A percentile compares a stretch with the other conserved stretches of the same genome.
Evolutionary conservation across 2,329 filamentous ascomycete genomes (phyloP).

Genomic region (Lachnellula cervina): DNA sequence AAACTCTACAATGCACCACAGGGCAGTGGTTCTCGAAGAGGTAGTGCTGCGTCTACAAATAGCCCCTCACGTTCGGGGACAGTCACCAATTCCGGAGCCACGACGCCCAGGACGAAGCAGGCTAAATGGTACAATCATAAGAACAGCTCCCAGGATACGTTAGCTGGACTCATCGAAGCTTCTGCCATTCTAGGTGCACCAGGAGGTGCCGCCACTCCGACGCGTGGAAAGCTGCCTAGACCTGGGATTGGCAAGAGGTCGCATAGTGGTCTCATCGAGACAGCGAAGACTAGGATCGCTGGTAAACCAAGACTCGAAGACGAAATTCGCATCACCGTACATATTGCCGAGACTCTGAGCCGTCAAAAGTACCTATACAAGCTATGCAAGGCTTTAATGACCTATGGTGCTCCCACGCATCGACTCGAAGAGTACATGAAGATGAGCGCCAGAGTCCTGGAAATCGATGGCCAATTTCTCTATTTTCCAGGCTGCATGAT

Average conservation of each 20-base stretch:
- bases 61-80: slow-evolving; percentile 28
- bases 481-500: slow-evolving; percentile 94
- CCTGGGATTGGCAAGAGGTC: slow-evolving; percentile 27
- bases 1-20: slow-evolving; percentile 59
- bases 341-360: slow-evolving; percentile 65
- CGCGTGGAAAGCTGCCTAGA: slow-evolving; percentile 30
- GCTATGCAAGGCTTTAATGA: slow-evolving; percentile 82
- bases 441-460: slow-evolving; percentile 82
- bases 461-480: slow-evolving; percentile 83
- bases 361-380: slow-evolving; percentile 80
- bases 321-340: slow-evolving; percentile 46
- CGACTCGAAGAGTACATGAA: slow-evolving; percentile 87
- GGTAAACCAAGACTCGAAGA: slow-evolving; percentile 30
- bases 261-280: slow-evolving; percentile 20
- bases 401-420: slow-evolving; percentile 86
- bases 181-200: slow-evolving; percentile 48
- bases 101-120: slow-evolving; percentile 26
- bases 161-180: slow-evolving; percentile 50
- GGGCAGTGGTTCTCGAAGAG: slow-evolving; percentile 28
- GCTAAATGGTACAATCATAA: slow-evolving; percentile 36
- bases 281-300: slow-evolving; percentile 19
- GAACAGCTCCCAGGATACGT: slow-evolving; percentile 40
- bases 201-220: slow-evolving; percentile 32
- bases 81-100: slow-evolving; percentile 37
- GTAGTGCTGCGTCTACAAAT: slow-evolving; percentile 29